Conservation (phyloP, 768 basidiomycete species). For the Boletellus emodensis region DNA sequence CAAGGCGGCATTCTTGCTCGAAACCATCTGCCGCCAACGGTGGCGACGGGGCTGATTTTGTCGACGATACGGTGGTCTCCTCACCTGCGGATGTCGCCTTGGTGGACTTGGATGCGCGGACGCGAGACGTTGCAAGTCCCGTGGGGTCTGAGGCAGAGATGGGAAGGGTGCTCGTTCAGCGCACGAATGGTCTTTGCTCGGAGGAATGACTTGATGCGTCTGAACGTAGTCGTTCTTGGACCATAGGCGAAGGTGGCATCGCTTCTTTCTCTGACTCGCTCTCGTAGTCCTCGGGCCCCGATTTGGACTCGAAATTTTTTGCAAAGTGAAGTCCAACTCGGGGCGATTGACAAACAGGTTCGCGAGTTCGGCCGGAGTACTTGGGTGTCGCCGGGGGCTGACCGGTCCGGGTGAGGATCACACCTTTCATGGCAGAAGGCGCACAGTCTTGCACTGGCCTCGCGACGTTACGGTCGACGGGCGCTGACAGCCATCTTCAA, state of each 20-base stretch:
- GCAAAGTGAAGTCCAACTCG: slow-evolving; percentile 71
- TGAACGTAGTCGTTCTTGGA: slow-evolving; percentile 39
- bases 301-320: slow-evolving; percentile 68
- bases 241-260: slow-evolving; percentile 45
- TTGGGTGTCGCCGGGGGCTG: slow-evolving; percentile 70
- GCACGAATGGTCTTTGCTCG: too few relatives aligned
- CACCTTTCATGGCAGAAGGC: slow-evolving; percentile 68
- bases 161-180: too few relatives aligned
- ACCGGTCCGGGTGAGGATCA: slow-evolving; percentile 76
- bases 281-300: slow-evolving; percentile 27
- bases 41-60: too few relatives aligned
- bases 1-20: slow-evolving; percentile 12
- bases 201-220: slow-evolving; percentile 24
- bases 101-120: too few relatives aligned
- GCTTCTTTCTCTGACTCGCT: slow-evolving; percentile 28
- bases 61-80: too few relatives aligned
- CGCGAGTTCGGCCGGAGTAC: slow-evolving; percentile 59
- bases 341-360: slow-evolving; percentile 68
- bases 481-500: slow-evolving; percentile 47
- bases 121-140: too few relatives aligned
- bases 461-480: slow-evolving; percentile 39
- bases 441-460: slow-evolving; percentile 25
- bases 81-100: too few relatives aligned
- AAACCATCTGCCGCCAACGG: slow-evolving; percentile 1
- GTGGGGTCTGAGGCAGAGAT: too few relatives aligned